Conservation (phyloP, 2,329 filamentous ascomycete genomes). For the Aspergillus melleus region DNA sequence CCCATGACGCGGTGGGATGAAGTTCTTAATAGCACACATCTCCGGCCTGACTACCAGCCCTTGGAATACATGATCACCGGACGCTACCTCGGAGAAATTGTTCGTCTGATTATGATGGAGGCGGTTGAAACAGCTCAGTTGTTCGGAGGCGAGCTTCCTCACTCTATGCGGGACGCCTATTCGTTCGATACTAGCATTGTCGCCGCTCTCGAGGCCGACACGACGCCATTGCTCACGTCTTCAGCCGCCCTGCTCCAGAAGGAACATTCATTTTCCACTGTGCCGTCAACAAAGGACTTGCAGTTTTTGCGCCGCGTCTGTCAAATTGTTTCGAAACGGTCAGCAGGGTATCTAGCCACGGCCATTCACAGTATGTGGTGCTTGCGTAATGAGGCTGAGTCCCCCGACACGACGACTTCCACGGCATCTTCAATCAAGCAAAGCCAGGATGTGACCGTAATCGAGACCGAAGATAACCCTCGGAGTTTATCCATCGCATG, state of each 20-base stretch:
- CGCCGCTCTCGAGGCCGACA: slow-evolving; percentile 56
- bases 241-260: slow-evolving; percentile 51
- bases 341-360: slow-evolving; percentile 62
- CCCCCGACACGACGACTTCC: slow-evolving; percentile 20
- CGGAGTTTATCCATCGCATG: slow-evolving; percentile 49
- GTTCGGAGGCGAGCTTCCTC: slow-evolving; percentile 58
- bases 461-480: slow-evolving; percentile 31
- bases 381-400: slow-evolving; percentile 54
- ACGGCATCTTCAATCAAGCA: slow-evolving; percentile 28
- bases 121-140: slow-evolving; percentile 57
- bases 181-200: slow-evolving; percentile 60
- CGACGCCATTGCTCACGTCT: slow-evolving; percentile 35
- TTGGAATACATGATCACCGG: slow-evolving; percentile 65
- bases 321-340: slow-evolving; percentile 57
- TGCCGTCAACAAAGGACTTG: slow-evolving; percentile 52
- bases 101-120: slow-evolving; percentile 61
- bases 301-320: slow-evolving; percentile 56
- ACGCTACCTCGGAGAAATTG: slow-evolving; percentile 64
- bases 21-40: slow-evolving; percentile 56
- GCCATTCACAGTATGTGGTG: slow-evolving; percentile 64
- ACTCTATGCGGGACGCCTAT: slow-evolving; percentile 57
- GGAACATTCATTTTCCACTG: slow-evolving; percentile 50
- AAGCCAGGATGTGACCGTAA: slow-evolving; percentile 34
- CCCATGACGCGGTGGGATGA: slow-evolving; percentile 64
- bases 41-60: slow-evolving; percentile 63